Evolutionary conservation across 163 green algal species (phyloP).

Genomic region (Scenedesmus sp.): DNA sequence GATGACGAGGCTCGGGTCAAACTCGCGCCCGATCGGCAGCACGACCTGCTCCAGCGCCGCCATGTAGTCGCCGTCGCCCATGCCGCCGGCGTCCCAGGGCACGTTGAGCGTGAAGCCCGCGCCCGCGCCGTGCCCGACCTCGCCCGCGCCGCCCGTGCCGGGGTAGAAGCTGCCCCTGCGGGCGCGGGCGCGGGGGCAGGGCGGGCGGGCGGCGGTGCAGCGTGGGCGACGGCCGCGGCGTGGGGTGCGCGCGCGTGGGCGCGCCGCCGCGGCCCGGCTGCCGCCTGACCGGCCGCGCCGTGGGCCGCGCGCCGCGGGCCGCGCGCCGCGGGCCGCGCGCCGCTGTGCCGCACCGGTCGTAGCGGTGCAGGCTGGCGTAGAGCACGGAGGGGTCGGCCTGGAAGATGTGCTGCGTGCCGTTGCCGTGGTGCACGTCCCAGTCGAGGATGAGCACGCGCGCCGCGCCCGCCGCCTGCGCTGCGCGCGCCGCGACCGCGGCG

Average conservation of each 20-base stretch:
- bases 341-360: too few species aligned
- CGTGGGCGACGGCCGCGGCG: too few species aligned
- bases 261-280: too few species aligned
- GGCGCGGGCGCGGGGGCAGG: too few species aligned
- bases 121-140: slow-evolving; percentile 75
- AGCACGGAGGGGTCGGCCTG: slow-evolving; percentile 76
- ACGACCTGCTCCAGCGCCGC: slow-evolving; percentile 72
- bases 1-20: slow-evolving; percentile 87
- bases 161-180: slow-evolving; percentile 85
- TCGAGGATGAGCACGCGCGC: slow-evolving; percentile 32
- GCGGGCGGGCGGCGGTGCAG: too few species aligned
- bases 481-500: slow-evolving; percentile 74
- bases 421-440: slow-evolving; percentile 90
- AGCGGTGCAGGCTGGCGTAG: slow-evolving; percentile 42
- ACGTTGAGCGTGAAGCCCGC: slow-evolving; percentile 90
- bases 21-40: slow-evolving; percentile 81
- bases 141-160: slow-evolving; percentile 76
- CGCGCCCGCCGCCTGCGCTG: slow-evolving; percentile 1
- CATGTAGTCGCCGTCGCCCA: slow-evolving; percentile 89
- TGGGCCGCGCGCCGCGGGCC: too few species aligned
- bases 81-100: slow-evolving; percentile 75
- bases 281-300: too few species aligned
- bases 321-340: too few species aligned
- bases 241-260: too few species aligned
- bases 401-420: slow-evolving; percentile 94